Conservation (phyloP, 1,284 basidiomycete genomes). For the Coniferiporia sulphurascens region DNA sequence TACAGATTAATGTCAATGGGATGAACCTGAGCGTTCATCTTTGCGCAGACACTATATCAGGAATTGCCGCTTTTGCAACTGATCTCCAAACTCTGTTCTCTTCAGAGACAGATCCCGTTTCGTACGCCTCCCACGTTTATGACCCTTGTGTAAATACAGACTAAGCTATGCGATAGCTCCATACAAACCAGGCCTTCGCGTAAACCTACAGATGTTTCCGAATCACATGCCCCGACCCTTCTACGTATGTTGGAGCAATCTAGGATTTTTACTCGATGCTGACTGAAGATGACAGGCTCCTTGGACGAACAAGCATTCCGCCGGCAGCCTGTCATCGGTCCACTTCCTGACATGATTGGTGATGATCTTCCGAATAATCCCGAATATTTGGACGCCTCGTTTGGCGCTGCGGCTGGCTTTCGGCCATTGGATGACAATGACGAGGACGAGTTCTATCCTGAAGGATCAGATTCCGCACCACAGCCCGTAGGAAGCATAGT, state of each 20-base stretch:
- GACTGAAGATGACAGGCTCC: slow-evolving; percentile 25
- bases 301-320: slow-evolving; percentile 84
- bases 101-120: slow-evolving; percentile 27
- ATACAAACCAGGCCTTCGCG: slow-evolving; percentile 26
- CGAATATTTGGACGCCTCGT: slow-evolving; percentile 83
- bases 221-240: slow-evolving; percentile 16
- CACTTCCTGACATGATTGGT: slow-evolving; percentile 81
- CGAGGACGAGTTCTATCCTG: slow-evolving; percentile 57
- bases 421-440: slow-evolving; percentile 68
- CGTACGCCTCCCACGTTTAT: slow-evolving; percentile 31
- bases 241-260: slow-evolving; percentile 12
- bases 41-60: slow-evolving; percentile 63
- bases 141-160: not conserved
- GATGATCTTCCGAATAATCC: slow-evolving; percentile 89
- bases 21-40: slow-evolving; percentile 50
- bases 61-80: slow-evolving; percentile 46
- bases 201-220: slow-evolving; percentile 35
- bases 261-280: slow-evolving; percentile 21
- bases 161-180: not conserved
- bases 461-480: slow-evolving; percentile 33
- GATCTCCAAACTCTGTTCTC: slow-evolving; percentile 42
- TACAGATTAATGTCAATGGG: slow-evolving; percentile 45
- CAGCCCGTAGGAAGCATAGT: slow-evolving; percentile 33
- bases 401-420: slow-evolving; percentile 70
- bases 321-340: slow-evolving; percentile 65